Evolutionary conservation across 768 basidiomycete species (phyloP), one percentile per base, ranked within the genome.

Genomic region (Xerocomus potaroensis): DNA sequence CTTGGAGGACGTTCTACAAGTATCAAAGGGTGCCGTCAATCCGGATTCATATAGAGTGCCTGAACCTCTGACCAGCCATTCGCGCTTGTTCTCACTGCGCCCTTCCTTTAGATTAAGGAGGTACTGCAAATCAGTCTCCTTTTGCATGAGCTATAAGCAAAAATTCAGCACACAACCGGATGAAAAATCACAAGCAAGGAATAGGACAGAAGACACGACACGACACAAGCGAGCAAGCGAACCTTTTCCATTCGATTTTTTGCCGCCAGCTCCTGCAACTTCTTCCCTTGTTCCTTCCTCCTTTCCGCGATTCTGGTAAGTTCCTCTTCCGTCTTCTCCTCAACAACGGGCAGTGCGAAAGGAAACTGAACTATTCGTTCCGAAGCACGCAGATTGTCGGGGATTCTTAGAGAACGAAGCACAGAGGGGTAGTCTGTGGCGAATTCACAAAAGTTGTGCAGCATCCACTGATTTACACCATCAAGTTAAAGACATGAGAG

Each of bases 311-410:
- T 77, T 29, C 81, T 76, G 4, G 81, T 78, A 0, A 96, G 65
- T 60, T 97, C 93, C 57, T 97, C 95, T 53, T 94, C 91, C 0
- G 89, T 86, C 68, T 94, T 96, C 64, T 92, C 90, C 32, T 90
- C 85, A 1, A 75, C 65, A 1, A 77, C 75, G 3, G 79, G 68
- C 12, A 70, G 55, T 0, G 78, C 69, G 59, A 82, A 97, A 0
- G 95, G 94, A 61, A 97, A 97, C 61, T 97, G 94, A 26, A 96
- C 68, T 47, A 94, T 77, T 12, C 80, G 79, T 54, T 87, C 87
- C 6, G 73, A 69, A 11, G 73, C 71, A 19, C 81, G 81, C 54
- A 98, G 58, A 26, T 74, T 72, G 2, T 70, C 57, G 0, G 95
- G 88, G 46, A 86, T 75, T 32, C 76, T 74, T n/a, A 98, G 72